Evolutionary conservation across 2,329 filamentous ascomycete species (phyloP).

Genomic region (Neofusicoccum laricinum): DNA sequence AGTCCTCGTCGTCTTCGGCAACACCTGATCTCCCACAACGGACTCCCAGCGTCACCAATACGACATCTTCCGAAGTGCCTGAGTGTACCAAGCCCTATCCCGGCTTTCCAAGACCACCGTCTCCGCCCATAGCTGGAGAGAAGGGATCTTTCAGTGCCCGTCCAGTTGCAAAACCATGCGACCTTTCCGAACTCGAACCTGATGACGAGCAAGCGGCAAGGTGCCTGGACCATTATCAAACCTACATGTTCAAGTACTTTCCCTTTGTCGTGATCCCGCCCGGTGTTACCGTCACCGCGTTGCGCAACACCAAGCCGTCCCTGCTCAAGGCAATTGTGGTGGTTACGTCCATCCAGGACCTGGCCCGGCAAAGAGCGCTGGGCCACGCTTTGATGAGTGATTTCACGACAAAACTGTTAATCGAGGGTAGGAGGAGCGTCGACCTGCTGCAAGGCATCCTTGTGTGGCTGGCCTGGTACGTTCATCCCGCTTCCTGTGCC

Average conservation of each 20-base stretch:
- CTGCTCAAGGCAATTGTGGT: constrained; percentile 8
- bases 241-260: constrained; percentile 13
- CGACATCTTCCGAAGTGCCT: not conserved
- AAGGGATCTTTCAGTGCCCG: constrained; percentile 7
- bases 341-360: constrained; percentile 10
- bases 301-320: constrained; percentile 15
- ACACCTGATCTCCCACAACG: constrained; percentile 3
- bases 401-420: not conserved
- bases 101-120: not conserved
- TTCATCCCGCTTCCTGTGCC: not conserved
- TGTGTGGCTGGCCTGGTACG: constrained; percentile 13
- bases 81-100: not conserved
- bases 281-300: not conserved
- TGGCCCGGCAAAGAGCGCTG: not conserved
- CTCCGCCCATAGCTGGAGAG: constrained; percentile 1
- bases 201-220: not conserved
- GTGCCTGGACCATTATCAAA: constrained; percentile 12
- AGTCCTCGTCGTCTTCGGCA: constrained; percentile 4
- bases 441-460: constrained; percentile 16
- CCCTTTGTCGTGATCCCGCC: constrained; percentile 13
- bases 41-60: not conserved
- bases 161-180: not conserved
- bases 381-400: constrained; percentile 4
- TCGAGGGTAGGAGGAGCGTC: not conserved
- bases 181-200: constrained; percentile 4